Percentiles rank a stretch among this genome's conserved stretches.
Evolutionary conservation across 768 basidiomycete genomes (phyloP).

Genomic region (Tulasnella sp.): DNA sequence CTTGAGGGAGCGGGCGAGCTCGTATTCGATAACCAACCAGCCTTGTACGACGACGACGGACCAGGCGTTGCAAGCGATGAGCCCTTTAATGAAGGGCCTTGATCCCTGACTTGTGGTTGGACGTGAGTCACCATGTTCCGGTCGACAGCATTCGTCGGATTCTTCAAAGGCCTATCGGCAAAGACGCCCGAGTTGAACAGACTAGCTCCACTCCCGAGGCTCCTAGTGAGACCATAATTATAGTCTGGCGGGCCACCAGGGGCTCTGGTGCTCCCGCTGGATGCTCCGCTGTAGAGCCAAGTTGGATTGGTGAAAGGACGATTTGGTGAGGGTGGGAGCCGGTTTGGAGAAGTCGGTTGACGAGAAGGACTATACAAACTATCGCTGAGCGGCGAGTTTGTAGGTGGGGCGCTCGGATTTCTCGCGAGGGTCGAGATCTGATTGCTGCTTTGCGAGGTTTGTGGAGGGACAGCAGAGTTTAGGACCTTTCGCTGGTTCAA

Average conservation of each 20-base stretch:
- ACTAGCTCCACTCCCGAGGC: background rate
- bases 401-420: background rate
- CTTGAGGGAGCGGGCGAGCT: background rate
- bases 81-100: background rate
- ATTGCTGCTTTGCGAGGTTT: background rate
- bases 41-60: background rate
- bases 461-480: background rate
- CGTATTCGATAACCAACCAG: background rate
- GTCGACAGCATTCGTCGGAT: background rate
- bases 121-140: background rate
- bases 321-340: constrained; percentile 12
- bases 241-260: background rate
- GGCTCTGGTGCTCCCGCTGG: background rate
- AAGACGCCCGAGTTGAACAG: constrained; percentile 12
- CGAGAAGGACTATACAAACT: background rate
- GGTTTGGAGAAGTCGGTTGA: constrained; percentile 3
- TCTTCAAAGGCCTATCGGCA: constrained; percentile 1
- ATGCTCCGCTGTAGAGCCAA: background rate
- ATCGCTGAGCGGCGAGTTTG: background rate
- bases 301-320: constrained; percentile 13
- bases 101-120: background rate
- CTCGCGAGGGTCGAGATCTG: constrained; percentile 10
- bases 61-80: background rate
- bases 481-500: background rate
- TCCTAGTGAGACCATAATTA: background rate